A percentile compares a stretch with the other conserved stretches of the same genome.
These are phyloP conservation scores for Persicaria maculosa DNA, from an alignment of 148 eudicot species.

Conservation along the genomic window DNA sequence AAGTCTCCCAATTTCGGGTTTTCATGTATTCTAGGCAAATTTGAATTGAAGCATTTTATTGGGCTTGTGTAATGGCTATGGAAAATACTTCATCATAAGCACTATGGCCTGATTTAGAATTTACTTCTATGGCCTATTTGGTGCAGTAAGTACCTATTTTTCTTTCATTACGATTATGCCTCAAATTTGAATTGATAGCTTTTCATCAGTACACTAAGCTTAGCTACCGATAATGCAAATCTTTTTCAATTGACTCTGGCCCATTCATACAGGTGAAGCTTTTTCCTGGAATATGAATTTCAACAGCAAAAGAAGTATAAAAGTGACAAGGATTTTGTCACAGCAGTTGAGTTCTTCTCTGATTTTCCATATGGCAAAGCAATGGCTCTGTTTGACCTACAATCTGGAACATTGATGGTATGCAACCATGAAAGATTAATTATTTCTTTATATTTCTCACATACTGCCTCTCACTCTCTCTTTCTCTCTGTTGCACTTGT, in stretches of 20 bases:
- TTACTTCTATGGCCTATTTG: not conserved
- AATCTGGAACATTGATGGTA: constrained; percentile 58
- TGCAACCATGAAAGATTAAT: not conserved
- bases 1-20: too few species aligned
- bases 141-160: not conserved
- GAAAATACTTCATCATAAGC: too few species aligned
- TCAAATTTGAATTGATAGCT: not conserved
- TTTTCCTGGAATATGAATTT: constrained; percentile 60
- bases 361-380: constrained; percentile 79
- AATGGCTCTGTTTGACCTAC: constrained; percentile 60
- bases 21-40: too few species aligned
- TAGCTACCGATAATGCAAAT: not conserved
- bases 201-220: not conserved
- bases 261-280: constrained; percentile 51
- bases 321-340: constrained; percentile 47
- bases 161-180: not conserved
- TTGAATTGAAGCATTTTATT: too few species aligned
- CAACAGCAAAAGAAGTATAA: constrained; percentile 37
- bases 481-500: too few species aligned
- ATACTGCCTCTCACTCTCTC: not conserved
- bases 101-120: too few species aligned
- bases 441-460: not conserved
- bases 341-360: constrained; percentile 65
- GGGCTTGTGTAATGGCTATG: too few species aligned
- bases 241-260: not conserved